phyloP scores from a whole-genome alignment of 306 rosid species.

The Cicer yamashitae region DNA sequence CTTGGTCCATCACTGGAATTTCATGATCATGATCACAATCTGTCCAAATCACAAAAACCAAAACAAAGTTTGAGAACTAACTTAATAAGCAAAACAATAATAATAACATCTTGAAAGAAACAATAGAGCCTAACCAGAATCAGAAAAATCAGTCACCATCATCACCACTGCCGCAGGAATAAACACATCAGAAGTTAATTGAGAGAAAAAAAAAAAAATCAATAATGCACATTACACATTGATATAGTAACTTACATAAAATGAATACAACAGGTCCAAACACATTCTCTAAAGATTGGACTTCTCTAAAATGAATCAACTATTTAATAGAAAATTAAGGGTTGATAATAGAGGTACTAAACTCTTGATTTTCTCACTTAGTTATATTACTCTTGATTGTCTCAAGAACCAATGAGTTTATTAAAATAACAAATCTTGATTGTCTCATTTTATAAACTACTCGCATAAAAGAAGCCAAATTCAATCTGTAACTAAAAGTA shows the following conservation, averaged over 20 bases:
- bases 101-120: not conserved
- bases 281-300: not conserved
- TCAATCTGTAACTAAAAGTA: not conserved
- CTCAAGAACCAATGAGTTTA: too few relatives aligned
- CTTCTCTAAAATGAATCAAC: too few relatives aligned
- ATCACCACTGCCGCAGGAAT: constrained; percentile 43
- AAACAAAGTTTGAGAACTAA: constrained; percentile 14
- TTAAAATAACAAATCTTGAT: too few relatives aligned
- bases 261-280: not conserved
- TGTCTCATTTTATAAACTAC: too few relatives aligned
- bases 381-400: too few relatives aligned
- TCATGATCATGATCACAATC: constrained; percentile 45
- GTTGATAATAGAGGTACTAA: too few relatives aligned
- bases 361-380: too few relatives aligned
- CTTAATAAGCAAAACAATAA: not conserved
- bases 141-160: not conserved
- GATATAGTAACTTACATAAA: not conserved
- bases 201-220: constrained; percentile 34
- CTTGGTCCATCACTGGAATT: constrained; percentile 39
- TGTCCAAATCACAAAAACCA: constrained; percentile 30
- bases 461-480: too few relatives aligned
- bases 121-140: constrained; percentile 50
- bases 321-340: too few relatives aligned
- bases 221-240: not conserved
- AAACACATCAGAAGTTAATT: constrained; percentile 46